phyloP scores from a whole-genome alignment of 192 early-diverging fungal species.

The Linnemannia schmuckeri region DNA sequence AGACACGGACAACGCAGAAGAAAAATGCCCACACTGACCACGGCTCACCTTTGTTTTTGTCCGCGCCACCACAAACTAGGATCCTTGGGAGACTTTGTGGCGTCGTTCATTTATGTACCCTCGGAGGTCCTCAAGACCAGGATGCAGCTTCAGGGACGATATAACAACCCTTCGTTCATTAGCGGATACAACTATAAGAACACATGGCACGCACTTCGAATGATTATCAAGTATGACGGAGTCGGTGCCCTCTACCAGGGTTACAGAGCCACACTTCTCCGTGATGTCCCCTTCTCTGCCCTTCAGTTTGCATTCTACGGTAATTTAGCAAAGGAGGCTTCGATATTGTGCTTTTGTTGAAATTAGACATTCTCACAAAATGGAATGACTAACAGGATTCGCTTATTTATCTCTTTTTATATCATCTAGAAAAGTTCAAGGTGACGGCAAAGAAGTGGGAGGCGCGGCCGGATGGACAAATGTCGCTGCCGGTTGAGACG shows the following conservation, averaged over 20 bases:
- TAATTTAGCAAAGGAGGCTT: too few relatives aligned
- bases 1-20: background rate
- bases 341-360: too few relatives aligned
- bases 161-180: constrained; percentile 76
- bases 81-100: constrained; percentile 68
- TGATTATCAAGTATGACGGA: constrained; percentile 75
- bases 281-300: constrained; percentile 73
- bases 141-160: constrained; percentile 83
- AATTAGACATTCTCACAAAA: too few relatives aligned
- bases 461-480: constrained; percentile 56
- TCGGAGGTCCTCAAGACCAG: constrained; percentile 81
- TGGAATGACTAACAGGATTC: too few relatives aligned
- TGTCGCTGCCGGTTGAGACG: constrained; percentile 62
- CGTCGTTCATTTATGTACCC: constrained; percentile 69
- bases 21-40: background rate
- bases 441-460: constrained; percentile 56
- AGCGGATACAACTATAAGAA: constrained; percentile 81
- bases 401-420: background rate
- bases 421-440: constrained; percentile 66
- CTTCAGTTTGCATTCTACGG: constrained; percentile 72
- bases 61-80: constrained; percentile 10
- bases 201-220: constrained; percentile 69
- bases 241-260: constrained; percentile 69
- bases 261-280: constrained; percentile 65
- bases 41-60: background rate